These are phyloP conservation scores for Ilex aquifolium DNA, from an alignment of 257 asterid species.

Conservation along the genomic window DNA sequence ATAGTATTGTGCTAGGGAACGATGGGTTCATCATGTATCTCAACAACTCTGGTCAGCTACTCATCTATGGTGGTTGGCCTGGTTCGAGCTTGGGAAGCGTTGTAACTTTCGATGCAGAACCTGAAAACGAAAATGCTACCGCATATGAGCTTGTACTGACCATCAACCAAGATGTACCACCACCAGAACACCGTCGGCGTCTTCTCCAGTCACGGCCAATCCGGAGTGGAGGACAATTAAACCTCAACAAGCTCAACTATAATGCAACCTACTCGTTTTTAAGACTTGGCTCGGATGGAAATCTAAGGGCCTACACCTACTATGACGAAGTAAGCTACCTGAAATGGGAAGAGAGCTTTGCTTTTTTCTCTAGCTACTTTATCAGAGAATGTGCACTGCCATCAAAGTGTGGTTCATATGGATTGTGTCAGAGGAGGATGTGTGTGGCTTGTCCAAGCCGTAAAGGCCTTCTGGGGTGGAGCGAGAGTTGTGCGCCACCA, in stretches of 20 bases:
- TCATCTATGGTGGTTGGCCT: neutral
- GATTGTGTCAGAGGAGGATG: constrained; percentile 17
- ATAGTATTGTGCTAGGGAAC: neutral
- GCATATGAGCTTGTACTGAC: neutral
- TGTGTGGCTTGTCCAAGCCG: constrained; percentile 22
- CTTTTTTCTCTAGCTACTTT: constrained; percentile 12
- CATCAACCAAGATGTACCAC: neutral
- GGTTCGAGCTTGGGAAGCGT: neutral
- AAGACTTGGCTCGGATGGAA: constrained; percentile 11
- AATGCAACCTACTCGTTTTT: constrained; percentile 5
- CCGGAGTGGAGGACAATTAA: neutral
- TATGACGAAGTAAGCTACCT: neutral
- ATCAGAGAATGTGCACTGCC: constrained; percentile 16
- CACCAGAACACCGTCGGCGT: neutral
- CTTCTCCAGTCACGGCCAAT: constrained; percentile 2
- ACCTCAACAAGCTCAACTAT: constrained; percentile 12
- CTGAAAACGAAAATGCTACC: neutral
- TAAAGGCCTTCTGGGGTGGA: constrained; percentile 24
- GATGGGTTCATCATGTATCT: neutral
- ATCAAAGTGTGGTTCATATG: constrained; percentile 12
- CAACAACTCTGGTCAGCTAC: neutral
- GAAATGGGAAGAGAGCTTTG: constrained; percentile 17
- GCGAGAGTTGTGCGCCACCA: constrained; percentile 15
- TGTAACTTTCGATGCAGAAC: neutral
- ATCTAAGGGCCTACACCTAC: constrained; percentile 14